phyloP scores from a whole-genome alignment of 352 stramenopile species.

The Globisporangium heterothallicum region DNA sequence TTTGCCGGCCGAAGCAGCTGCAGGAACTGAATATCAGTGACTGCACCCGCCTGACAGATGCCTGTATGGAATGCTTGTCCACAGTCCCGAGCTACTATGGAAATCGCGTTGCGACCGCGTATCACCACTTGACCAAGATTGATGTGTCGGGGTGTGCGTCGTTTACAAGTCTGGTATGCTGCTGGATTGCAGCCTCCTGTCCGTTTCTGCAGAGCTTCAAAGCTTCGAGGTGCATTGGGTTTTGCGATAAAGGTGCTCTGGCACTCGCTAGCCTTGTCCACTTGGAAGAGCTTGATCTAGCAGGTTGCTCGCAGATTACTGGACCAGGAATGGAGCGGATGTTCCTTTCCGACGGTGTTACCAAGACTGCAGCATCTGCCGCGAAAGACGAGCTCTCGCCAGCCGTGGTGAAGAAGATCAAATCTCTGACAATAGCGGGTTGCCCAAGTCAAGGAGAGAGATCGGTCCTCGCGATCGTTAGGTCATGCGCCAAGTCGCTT shows the following conservation, averaged over 20 bases:
- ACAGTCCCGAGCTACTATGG: slow-evolving; percentile 52
- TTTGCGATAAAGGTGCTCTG: slow-evolving; percentile 57
- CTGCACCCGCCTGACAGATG: slow-evolving; percentile 44
- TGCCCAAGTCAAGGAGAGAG: slow-evolving; percentile 27
- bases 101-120: slow-evolving; percentile 33
- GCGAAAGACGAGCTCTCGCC: neutral
- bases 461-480: slow-evolving; percentile 25
- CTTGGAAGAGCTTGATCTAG: slow-evolving; percentile 54
- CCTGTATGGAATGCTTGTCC: slow-evolving; percentile 48
- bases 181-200: slow-evolving; percentile 58
- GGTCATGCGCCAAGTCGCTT: slow-evolving; percentile 24
- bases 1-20: slow-evolving; percentile 34
- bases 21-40: slow-evolving; percentile 55
- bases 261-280: slow-evolving; percentile 41
- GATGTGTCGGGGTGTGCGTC: slow-evolving; percentile 49
- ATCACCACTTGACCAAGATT: slow-evolving; percentile 33
- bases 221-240: slow-evolving; percentile 25
- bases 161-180: slow-evolving; percentile 51
- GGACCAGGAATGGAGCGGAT: slow-evolving; percentile 41
- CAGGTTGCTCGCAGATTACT: slow-evolving; percentile 34
- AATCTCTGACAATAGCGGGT: slow-evolving; percentile 19
- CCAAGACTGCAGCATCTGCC: slow-evolving; percentile 2
- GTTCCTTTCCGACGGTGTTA: slow-evolving; percentile 30
- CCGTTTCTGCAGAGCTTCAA: slow-evolving; percentile 46
- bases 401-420: slow-evolving; percentile 18